phyloP scores from a whole-genome alignment of 306 rosid species.

The Vigna nakashimae region DNA sequence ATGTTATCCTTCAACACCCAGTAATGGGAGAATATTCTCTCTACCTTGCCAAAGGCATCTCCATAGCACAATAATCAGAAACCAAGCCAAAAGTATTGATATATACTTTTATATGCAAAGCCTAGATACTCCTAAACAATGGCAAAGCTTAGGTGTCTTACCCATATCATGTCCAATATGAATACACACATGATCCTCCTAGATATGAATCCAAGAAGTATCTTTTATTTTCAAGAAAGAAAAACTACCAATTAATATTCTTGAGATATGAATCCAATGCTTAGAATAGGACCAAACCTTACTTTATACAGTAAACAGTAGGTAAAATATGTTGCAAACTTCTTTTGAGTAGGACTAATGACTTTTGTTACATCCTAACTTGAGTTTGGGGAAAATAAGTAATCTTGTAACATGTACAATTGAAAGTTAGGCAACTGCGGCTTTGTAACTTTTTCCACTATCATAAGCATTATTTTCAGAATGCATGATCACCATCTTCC shows the following conservation, averaged over 20 bases:
- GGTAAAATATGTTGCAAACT: background rate
- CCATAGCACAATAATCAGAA: background rate
- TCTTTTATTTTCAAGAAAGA: background rate
- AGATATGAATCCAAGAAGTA: background rate
- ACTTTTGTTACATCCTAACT: background rate
- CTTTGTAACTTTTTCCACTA: background rate
- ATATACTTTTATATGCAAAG: background rate
- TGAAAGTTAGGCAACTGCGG: background rate
- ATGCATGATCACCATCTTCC: background rate
- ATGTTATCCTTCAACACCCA: constrained; percentile 26
- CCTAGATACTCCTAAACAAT: background rate
- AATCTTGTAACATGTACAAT: background rate
- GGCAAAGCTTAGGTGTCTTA: background rate
- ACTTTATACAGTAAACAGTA: background rate
- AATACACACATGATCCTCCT: background rate
- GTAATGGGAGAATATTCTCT: constrained; percentile 27
- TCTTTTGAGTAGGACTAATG: background rate
- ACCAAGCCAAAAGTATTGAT: constrained; percentile 6
- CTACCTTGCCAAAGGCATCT: constrained; percentile 4
- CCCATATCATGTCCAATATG: background rate
- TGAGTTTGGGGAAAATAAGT: background rate
- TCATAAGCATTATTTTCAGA: background rate
- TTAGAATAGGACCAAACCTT: background rate
- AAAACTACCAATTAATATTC: background rate
- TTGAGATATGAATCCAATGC: too few species aligned